phyloP scores from a whole-genome alignment of 257 asterid species.

The Pogostemon cablin region DNA sequence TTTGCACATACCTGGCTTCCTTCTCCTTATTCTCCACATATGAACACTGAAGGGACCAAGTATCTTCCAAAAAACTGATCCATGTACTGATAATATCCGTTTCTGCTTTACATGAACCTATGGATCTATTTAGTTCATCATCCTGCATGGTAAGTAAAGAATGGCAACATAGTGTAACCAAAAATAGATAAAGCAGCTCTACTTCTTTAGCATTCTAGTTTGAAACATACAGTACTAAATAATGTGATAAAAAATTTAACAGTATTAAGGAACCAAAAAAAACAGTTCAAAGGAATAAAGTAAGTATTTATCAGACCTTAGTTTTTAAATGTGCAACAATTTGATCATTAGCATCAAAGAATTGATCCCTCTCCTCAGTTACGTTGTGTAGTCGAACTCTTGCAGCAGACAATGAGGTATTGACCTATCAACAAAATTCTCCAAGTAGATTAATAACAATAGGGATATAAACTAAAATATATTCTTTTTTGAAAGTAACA shows the following conservation, averaged over 20 bases:
- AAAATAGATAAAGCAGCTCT: conserved; percentile 25
- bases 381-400: conserved; percentile 82
- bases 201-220: conserved; percentile 16
- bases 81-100: conserved; percentile 73
- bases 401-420: conserved; percentile 80
- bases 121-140: conserved; percentile 72
- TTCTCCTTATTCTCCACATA: conserved; percentile 69
- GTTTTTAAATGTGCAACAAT: conserved; percentile 86
- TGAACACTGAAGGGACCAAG: conserved; percentile 88
- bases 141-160: conserved; percentile 55
- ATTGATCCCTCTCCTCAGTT: conserved; percentile 93
- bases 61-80: conserved; percentile 92
- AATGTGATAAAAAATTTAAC: background rate
- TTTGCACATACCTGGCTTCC: conserved; percentile 58
- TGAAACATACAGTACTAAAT: conserved; percentile 18
- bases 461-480: background rate
- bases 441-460: conserved; percentile 28
- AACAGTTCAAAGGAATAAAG: background rate
- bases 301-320: conserved; percentile 53
- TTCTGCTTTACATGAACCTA: conserved; percentile 74
- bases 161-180: conserved; percentile 20
- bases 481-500: too few relatives aligned
- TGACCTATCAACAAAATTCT: conserved; percentile 59
- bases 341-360: conserved; percentile 96
- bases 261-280: conserved; percentile 16